phyloP scores from a whole-genome alignment of 257 asterid species.

The Capsicum rhomboideum region DNA sequence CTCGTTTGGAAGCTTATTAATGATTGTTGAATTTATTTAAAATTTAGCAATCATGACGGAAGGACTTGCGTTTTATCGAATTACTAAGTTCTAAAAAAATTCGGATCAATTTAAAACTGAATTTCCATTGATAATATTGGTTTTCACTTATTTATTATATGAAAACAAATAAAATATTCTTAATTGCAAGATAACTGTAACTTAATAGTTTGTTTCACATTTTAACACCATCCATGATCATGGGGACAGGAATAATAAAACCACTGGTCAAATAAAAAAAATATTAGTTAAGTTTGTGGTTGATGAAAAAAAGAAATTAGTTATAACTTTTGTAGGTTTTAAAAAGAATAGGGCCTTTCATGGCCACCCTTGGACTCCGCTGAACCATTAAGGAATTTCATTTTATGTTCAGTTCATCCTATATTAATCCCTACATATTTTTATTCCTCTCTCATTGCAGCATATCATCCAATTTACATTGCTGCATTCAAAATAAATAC shows the following conservation, averaged over 20 bases:
- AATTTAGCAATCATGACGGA: neutral
- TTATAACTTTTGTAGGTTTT: neutral
- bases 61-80: neutral
- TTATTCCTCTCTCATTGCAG: neutral
- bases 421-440: neutral
- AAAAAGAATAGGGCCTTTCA: neutral
- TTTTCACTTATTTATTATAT: too few species aligned
- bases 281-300: neutral
- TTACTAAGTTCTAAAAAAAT: too few species aligned
- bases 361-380: neutral
- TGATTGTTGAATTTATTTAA: neutral
- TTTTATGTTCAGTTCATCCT: neutral
- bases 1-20: neutral
- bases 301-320: neutral
- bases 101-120: too few species aligned
- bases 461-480: neutral
- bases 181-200: too few species aligned
- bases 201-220: too few species aligned
- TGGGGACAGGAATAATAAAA: neutral
- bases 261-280: too few species aligned
- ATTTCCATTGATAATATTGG: too few species aligned
- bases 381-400: neutral
- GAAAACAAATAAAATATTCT: too few species aligned
- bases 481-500: neutral
- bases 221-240: neutral